These are phyloP conservation scores for Ampelocalamus luodianensis DNA, from an alignment of 176 grass and related monocot species.

Conservation along the genomic window DNA sequence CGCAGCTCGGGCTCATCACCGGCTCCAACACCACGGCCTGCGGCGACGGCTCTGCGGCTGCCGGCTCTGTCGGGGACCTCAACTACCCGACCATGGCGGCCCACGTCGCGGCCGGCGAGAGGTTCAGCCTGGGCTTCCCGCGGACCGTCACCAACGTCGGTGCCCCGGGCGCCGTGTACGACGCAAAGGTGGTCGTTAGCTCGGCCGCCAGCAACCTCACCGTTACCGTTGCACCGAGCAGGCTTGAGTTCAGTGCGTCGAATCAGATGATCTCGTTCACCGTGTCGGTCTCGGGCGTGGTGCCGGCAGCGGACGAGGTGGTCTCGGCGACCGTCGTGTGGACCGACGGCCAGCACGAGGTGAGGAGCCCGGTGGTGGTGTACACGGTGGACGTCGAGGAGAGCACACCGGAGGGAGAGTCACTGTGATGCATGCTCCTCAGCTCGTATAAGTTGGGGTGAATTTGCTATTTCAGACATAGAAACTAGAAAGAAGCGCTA, in stretches of 20 bases:
- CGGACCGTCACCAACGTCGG: conserved; percentile 64
- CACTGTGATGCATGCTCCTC: not conserved
- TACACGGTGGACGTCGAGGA: conserved; percentile 24
- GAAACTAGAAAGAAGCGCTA: no score
- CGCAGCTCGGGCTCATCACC: conserved; percentile 40
- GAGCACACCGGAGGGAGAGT: not conserved
- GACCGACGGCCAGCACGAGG: conserved; percentile 33
- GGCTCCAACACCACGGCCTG: not conserved
- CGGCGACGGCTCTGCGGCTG: not conserved
- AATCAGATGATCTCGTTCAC: conserved; percentile 18
- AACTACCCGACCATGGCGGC: conserved; percentile 56
- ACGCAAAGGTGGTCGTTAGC: not conserved
- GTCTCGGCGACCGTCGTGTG: conserved; percentile 42
- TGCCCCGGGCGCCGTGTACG: conserved; percentile 5
- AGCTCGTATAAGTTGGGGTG: no score
- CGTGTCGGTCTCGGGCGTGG: conserved; percentile 16
- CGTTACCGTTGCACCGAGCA: conserved; percentile 26
- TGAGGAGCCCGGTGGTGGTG: conserved; percentile 35
- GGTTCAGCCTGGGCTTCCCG: conserved; percentile 35
- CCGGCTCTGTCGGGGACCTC: conserved; percentile 11
- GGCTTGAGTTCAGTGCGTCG: conserved; percentile 24
- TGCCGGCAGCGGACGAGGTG: not conserved
- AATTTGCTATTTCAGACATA: no score
- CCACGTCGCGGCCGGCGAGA: not conserved
- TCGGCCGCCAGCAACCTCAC: not conserved